Evolutionary conservation across 139 green algal species (phyloP).

Genomic region (Zygnema circumcarinatum): DNA sequence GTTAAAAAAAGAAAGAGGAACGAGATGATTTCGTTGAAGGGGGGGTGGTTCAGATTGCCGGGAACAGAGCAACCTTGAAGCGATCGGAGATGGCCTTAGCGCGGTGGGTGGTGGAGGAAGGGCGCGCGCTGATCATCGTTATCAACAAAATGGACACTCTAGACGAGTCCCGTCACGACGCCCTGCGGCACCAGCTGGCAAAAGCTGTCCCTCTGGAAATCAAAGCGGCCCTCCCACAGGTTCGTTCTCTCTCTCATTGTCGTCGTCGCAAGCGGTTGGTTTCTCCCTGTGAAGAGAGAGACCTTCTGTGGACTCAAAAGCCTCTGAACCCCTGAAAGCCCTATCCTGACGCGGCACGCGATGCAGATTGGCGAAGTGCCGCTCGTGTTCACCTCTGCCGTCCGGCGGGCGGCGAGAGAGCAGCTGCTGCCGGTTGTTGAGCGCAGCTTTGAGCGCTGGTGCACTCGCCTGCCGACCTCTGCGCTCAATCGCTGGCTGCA

Average conservation of each 20-base stretch:
- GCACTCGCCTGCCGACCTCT: conserved; percentile 66
- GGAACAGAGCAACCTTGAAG: neutral
- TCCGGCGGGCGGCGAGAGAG: conserved; percentile 62
- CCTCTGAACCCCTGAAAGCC: no score
- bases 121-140: conserved; percentile 51
- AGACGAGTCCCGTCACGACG: neutral
- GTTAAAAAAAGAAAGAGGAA: no score
- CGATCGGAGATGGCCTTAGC: conserved; percentile 40
- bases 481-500: conserved; percentile 71
- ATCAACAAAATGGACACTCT: conserved; percentile 47
- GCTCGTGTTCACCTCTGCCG: conserved; percentile 66
- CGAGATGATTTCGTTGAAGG: no score
- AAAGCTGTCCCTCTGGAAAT: conserved; percentile 23
- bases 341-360: no score
- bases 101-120: conserved; percentile 56
- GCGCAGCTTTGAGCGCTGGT: conserved; percentile 72
- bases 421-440: conserved; percentile 69
- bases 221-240: conserved; percentile 14
- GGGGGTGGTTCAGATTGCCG: no score
- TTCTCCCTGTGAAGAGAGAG: no score
- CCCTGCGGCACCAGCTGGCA: conserved; percentile 6
- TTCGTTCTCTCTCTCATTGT: neutral
- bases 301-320: no score
- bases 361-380: conserved; percentile 31
- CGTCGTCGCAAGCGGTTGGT: no score